Conservation (phyloP, 2,329 filamentous ascomycete genomes). For the Colletotrichum siamense region DNA sequence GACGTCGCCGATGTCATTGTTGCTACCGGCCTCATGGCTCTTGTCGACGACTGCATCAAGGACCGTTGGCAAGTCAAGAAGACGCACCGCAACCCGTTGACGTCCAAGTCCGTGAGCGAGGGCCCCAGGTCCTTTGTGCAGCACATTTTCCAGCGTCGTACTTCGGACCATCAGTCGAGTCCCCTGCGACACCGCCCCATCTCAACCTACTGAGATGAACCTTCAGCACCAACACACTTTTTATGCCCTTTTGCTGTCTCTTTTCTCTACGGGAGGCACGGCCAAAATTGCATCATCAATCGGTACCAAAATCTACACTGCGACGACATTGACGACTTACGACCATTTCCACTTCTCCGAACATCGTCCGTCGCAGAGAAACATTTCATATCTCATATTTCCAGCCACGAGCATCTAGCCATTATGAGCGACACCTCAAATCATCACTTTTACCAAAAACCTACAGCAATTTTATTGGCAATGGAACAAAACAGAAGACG, state of each 20-base stretch:
- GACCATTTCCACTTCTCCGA: neutral
- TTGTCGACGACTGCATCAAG: slow-evolving; percentile 92
- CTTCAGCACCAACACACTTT: neutral
- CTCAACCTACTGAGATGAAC: slow-evolving; percentile 36
- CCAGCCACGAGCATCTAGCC: neutral
- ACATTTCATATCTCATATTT: neutral
- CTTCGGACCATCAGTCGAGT: slow-evolving; percentile 42
- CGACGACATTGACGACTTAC: neutral
- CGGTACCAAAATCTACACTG: neutral
- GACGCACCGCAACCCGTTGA: slow-evolving; percentile 39
- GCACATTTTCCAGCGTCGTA: slow-evolving; percentile 46
- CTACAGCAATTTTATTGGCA: neutral
- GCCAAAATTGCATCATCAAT: neutral
- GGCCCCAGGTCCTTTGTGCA: slow-evolving; percentile 40
- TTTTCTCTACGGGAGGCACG: neutral
- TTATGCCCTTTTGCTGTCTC: neutral
- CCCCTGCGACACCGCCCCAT: slow-evolving; percentile 41
- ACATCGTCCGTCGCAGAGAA: neutral
- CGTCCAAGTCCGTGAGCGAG: slow-evolving; percentile 34
- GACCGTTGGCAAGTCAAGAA: slow-evolving; percentile 69
- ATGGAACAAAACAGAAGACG: neutral
- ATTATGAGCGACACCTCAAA: neutral
- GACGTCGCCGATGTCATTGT: slow-evolving; percentile 91
- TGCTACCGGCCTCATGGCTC: slow-evolving; percentile 84
- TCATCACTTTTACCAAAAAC: neutral